These are phyloP conservation scores for Hypomontagnella submonticulosa DNA, from an alignment of 495 filamentous ascomycete genomes.

Conservation along the genomic window DNA sequence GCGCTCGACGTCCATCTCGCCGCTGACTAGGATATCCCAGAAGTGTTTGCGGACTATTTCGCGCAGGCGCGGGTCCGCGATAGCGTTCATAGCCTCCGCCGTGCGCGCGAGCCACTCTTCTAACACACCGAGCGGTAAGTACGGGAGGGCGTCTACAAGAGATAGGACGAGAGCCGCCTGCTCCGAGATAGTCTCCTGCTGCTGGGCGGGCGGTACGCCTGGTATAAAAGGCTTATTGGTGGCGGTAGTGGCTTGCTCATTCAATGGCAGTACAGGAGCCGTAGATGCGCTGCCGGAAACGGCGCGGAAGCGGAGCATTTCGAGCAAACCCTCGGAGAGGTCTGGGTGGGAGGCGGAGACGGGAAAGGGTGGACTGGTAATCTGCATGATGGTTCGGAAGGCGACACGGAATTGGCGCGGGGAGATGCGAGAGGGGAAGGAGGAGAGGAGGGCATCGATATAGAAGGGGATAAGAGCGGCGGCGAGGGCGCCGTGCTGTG, in stretches of 20 bases:
- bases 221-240: neutral
- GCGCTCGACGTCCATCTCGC: constrained; percentile 93
- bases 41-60: constrained; percentile 76
- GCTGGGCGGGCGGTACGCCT: neutral
- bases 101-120: constrained; percentile 72
- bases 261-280: constrained; percentile 46
- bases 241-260: constrained; percentile 34
- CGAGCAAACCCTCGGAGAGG: constrained; percentile 81
- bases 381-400: constrained; percentile 87
- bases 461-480: constrained; percentile 85
- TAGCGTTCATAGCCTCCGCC: constrained; percentile 72
- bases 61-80: constrained; percentile 70
- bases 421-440: constrained; percentile 86
- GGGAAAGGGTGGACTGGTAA: constrained; percentile 83
- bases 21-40: constrained; percentile 84
- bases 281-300: constrained; percentile 58
- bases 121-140: constrained; percentile 73
- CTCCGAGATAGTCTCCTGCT: constrained; percentile 67
- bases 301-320: constrained; percentile 79
- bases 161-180: constrained; percentile 83
- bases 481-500: constrained; percentile 76
- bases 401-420: constrained; percentile 92
- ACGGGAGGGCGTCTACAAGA: constrained; percentile 83
- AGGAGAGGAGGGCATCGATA: constrained; percentile 81
- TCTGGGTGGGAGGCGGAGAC: constrained; percentile 76